These are phyloP conservation scores for Fusarium austroafricanum DNA, from an alignment of 2,329 filamentous ascomycete species.

Conservation along the genomic window DNA sequence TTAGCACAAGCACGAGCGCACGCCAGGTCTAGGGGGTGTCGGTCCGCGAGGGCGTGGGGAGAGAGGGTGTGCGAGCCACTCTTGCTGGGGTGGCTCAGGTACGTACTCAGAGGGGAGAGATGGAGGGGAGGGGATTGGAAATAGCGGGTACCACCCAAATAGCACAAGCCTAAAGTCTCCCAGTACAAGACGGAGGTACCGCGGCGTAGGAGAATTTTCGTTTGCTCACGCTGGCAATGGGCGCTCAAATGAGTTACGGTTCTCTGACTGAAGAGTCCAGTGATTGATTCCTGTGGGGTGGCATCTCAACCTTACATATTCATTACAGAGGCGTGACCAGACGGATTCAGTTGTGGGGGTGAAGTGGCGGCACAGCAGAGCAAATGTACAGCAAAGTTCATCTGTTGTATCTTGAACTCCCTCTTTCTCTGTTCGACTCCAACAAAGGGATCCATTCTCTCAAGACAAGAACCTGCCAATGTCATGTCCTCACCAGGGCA, in stretches of 20 bases:
- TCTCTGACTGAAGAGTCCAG: slow-evolving; percentile 4
- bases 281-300: slow-evolving; percentile 31
- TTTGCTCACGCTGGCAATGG: neutral
- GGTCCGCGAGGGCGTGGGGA: slow-evolving; percentile 21
- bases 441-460: slow-evolving; percentile 1
- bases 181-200: slow-evolving; percentile 46
- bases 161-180: slow-evolving; percentile 37
- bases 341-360: slow-evolving; percentile 22
- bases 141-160: slow-evolving; percentile 22
- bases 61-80: slow-evolving; percentile 7
- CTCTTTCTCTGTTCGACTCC: slow-evolving; percentile 6
- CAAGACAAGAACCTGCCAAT: slow-evolving; percentile 27
- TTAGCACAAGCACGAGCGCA: slow-evolving; percentile 36
- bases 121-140: slow-evolving; percentile 3
- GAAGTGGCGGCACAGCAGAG: slow-evolving; percentile 7
- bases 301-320: slow-evolving; percentile 10
- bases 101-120: slow-evolving; percentile 12
- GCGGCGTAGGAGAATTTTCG: slow-evolving; percentile 38
- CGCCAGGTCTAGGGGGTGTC: slow-evolving; percentile 28
- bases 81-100: slow-evolving; percentile 11
- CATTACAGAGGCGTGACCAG: slow-evolving; percentile 22
- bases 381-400: neutral
- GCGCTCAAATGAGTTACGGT: slow-evolving; percentile 3
- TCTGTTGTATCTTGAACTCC: slow-evolving; percentile 17
- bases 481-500: slow-evolving; percentile 17